Evolutionary conservation across 2,329 filamentous ascomycete genomes (phyloP).

Genomic region (Xylariales sp.): DNA sequence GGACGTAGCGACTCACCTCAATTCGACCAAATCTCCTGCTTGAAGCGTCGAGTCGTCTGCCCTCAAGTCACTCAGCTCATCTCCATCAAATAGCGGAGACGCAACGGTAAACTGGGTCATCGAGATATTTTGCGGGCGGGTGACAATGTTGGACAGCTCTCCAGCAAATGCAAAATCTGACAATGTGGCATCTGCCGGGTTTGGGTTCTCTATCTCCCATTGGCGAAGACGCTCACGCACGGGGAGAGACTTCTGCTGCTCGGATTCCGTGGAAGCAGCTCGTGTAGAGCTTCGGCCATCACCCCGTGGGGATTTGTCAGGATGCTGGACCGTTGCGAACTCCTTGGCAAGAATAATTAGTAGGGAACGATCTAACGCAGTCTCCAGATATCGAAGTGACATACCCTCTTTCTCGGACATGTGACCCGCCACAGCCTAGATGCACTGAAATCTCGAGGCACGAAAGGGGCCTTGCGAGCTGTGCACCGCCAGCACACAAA

Average conservation of each 20-base stretch:
- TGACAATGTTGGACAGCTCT: constrained; percentile 27
- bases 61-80: constrained; percentile 31
- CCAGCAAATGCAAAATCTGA: constrained; percentile 23
- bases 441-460: too few relatives aligned
- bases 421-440: too few relatives aligned
- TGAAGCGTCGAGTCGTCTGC: constrained; percentile 23
- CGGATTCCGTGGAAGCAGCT: not conserved
- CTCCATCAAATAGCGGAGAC: constrained; percentile 28
- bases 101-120: constrained; percentile 22
- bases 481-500: constrained; percentile 27
- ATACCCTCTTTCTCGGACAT: too few relatives aligned
- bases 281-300: not conserved
- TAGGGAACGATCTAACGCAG: too few relatives aligned
- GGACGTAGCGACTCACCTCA: constrained; percentile 26
- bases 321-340: constrained; percentile 22
- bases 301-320: not conserved
- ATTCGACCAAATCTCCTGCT: constrained; percentile 48
- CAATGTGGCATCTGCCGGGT: constrained; percentile 15
- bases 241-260: constrained; percentile 4
- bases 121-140: constrained; percentile 27
- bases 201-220: constrained; percentile 35
- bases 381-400: too few relatives aligned
- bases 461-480: constrained; percentile 10
- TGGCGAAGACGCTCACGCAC: constrained; percentile 37
- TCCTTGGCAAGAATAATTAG: too few relatives aligned